Evolutionary conservation across 1,284 basidiomycete species (phyloP), one percentile per base, ranked within the genome.

Genomic region (Rhodotorula sp.): DNA sequence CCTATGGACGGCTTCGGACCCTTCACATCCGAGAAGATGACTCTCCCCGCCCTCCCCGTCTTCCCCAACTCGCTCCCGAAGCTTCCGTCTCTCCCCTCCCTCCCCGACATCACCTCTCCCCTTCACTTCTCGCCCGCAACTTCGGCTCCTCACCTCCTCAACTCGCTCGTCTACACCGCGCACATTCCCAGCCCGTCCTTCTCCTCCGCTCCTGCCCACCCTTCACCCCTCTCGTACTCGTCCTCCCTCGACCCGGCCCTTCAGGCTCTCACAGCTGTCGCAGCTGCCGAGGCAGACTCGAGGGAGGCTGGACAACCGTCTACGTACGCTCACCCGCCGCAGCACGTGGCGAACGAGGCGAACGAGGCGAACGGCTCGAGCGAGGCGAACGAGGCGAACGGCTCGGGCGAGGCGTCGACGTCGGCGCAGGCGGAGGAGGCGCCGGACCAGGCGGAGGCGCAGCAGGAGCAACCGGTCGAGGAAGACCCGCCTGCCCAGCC

Each of bases 211-310:
- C 30, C 53, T 30, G 30, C 47, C 16, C 30, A 47, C 16, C 31
- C 24, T 20, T 24, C 44, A 11, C 40, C 58, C 8, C n/a, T 26
- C 2, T 22, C 47, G 11, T n/a, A 34, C 13, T 26, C 56, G 30
- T 22, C 28, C 24, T 5, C 37, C 10, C 44, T 65, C 52, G 64
- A 65, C 31, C 64, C 64, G 4, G 58, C 64, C 9, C 48, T 65
- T 13, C 44, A 59, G 26, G 64, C 64, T 7, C 52, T 65, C 8
- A 37, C 64, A 4, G 37, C 44, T n/a, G 31, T 65, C 2, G 57
- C 64, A 1, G 57, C 64, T 1, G 64, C 64, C 13, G 44, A n/a
- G 7, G 64, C 64, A 11, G 64, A 59, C 6, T 61, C 60, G 24
- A 37, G 64, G 31, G 31, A 59, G 18, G 52, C 30, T 24, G n/a